Base-by-base conservation (phyloP, 192 early-diverging fungal genomes). In the Dissophora globulifera region DNA sequence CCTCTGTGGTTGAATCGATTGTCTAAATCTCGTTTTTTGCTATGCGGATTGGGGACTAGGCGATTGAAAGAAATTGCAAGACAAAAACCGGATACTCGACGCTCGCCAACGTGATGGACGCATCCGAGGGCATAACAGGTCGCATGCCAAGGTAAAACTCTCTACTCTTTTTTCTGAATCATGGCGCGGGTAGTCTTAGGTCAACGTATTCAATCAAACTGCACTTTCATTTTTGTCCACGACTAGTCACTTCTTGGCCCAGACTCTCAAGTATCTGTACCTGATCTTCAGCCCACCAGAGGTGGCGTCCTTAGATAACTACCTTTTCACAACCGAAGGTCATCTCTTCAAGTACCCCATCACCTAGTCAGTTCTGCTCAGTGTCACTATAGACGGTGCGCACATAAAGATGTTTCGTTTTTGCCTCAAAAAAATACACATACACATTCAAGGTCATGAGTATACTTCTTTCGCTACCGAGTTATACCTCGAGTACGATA, bases 191-290 rank as follows among this genome's bases (percentile, higher is more conserved):
- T 42, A 10, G n/a, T 38, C 13, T 1, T 6, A 32, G 27, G n/a
- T 29, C 30, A 22, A 11, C 17, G 3, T 12, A 22, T 19, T 41
- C 8, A 41, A 17, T 20, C 20, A 41, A n/a, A n/a, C n/a, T 32
- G 6, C 7, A 16, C 54, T 8, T 57, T 12, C 20, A 13, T 10
- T 33, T 49, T 61, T 31, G 33, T 62, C 25, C 19, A 19, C 5
- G 5, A 66, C 70, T 61, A 86, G 86, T 17, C 91, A 92, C 64
- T 95, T 95, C 58, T 42, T 94, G 46, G 90, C 89, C 9, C 92
- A 95, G 63, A 93, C 92, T 0, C 83, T 95, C 40, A 95, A 95
- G 80, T 95, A 95, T 61, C 74, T 92, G 41, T 95, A 89, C 68
- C 56, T 95, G 71, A 79, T 93, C 50, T 93, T 93, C 59, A 81